Percentiles rank a stretch among this genome's conserved stretches.
These are phyloP conservation scores for Skeletonema marinoi DNA, from an alignment of 108 stramenopile genomes.

Conservation along the genomic window DNA sequence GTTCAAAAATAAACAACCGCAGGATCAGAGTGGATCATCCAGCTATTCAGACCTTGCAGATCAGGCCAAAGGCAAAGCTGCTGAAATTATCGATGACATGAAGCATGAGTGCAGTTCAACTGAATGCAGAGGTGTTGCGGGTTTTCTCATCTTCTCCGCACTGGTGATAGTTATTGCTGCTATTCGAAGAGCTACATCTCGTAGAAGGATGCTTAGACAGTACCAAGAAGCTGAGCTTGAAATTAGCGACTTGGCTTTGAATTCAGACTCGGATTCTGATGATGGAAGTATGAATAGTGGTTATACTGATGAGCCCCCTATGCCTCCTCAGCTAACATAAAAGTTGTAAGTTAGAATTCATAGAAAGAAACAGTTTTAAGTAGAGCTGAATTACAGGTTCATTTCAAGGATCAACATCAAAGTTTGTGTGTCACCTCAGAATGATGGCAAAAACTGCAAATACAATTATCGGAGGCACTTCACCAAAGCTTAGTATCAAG, in stretches of 20 bases:
- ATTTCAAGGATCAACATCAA: not conserved
- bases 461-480: conserved; percentile 55
- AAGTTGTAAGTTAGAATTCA: not conserved
- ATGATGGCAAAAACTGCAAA: conserved; percentile 51
- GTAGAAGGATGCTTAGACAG: conserved; percentile 41
- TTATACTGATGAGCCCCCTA: conserved; percentile 26
- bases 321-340: conserved; percentile 12
- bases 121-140: conserved; percentile 41
- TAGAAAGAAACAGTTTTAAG: not conserved
- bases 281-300: not conserved
- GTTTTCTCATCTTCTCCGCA: conserved; percentile 31
- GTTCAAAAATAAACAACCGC: conserved; percentile 10
- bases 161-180: conserved; percentile 20
- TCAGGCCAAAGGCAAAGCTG: conserved; percentile 16
- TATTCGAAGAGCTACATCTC: conserved; percentile 34
- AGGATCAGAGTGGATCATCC: not conserved
- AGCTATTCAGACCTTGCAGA: not conserved
- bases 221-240: conserved; percentile 50
- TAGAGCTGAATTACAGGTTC: not conserved
- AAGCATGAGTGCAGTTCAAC: conserved; percentile 41
- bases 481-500: conserved; percentile 64
- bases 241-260: conserved; percentile 44
- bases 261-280: conserved; percentile 41
- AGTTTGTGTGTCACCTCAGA: conserved; percentile 14
- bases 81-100: conserved; percentile 43